Percentiles rank a stretch among this genome's conserved stretches.
Conservation (phyloP, 2,329 filamentous ascomycete species). For the Trichocomaceae sp. region DNA sequence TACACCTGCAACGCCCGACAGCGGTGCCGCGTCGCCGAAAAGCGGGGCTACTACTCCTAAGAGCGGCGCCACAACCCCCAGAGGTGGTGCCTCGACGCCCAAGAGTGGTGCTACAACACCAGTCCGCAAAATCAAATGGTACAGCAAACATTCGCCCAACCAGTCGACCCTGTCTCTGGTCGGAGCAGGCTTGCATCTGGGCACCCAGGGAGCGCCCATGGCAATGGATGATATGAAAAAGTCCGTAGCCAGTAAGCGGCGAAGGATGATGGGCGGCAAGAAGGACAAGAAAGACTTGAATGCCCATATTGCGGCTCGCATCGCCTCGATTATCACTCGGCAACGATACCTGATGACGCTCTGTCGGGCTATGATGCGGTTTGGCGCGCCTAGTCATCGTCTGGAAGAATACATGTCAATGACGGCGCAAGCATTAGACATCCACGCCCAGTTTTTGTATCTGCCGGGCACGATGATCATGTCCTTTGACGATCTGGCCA, state of each 20-base stretch:
- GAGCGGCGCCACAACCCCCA: slow-evolving; percentile 15
- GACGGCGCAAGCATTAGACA: slow-evolving; percentile 80
- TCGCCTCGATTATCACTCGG: slow-evolving; percentile 64
- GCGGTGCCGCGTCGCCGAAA: slow-evolving; percentile 15
- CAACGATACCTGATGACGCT: slow-evolving; percentile 80
- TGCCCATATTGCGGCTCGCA: slow-evolving; percentile 54
- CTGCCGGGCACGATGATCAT: slow-evolving; percentile 91
- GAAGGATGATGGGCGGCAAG: slow-evolving; percentile 18
- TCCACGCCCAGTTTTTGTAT: slow-evolving; percentile 84
- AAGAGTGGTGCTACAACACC: slow-evolving; percentile 15
- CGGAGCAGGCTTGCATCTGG: slow-evolving; percentile 12
- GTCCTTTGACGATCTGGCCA: slow-evolving; percentile 60
- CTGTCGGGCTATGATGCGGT: slow-evolving; percentile 80
- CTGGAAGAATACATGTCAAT: slow-evolving; percentile 86
- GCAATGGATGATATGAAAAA: slow-evolving; percentile 13
- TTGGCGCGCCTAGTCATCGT: slow-evolving; percentile 83
- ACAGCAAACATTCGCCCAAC: slow-evolving; percentile 16
- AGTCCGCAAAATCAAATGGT: slow-evolving; percentile 21
- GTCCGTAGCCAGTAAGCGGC: slow-evolving; percentile 9
- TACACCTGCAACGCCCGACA: slow-evolving; percentile 11
- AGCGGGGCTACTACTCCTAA: slow-evolving; percentile 14
- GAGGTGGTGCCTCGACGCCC: slow-evolving; percentile 10
- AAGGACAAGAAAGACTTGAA: slow-evolving; percentile 35
- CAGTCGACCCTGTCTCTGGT: slow-evolving; percentile 14
- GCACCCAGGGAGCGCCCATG: slow-evolving; percentile 6